Base-by-base conservation (phyloP, 306 rosid genomes). In the Alnus rubra region DNA sequence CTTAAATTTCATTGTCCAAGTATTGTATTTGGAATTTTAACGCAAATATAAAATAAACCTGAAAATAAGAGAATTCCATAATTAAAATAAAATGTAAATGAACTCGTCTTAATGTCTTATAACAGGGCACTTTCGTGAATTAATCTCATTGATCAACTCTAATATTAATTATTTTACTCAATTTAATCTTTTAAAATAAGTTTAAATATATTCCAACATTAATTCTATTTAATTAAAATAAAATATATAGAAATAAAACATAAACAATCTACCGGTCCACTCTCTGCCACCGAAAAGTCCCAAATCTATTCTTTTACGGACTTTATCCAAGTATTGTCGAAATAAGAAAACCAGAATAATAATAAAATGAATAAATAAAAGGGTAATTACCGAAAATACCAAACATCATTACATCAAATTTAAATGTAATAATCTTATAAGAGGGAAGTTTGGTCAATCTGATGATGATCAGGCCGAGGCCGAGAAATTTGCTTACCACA, bases 401-500 rank as follows among this genome's bases (percentile, higher is more conserved):
- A 63, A 63, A 14, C 47, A 14, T 16, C 45, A 44, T 33, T 6
- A 33, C 1, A 58, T 31, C 7, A 13, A 33, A 15, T 6, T 1
- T 0, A 33, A 63, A 4, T 15, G 6, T 11, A 63, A 12, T 0
- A 62, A 5, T 31, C 69, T 31, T 11, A 62, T 62, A 2, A 9
- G 30, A 5, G 7, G 19, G 37, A 0, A 33, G 12, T 62, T 62
- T 62, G n/a, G 69, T 62, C 69, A 30, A 62, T 1, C 69, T 30
- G 42, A 62, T 33, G 4, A 39, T 23, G 35, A 59, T 1, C 33
- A 7, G 16, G 54, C n/a, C n/a, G n/a, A n/a, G n/a, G n/a, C n/a
- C 7, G 5, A 42, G n/a, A 50, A n/a, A 59, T 47, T 42, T 79
- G 74, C 86, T 81, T 53, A 95, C 99, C 99, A 75, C 98, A 95